phyloP scores from a whole-genome alignment of 495 filamentous ascomycete genomes.

The Penicillium bialowiezense region DNA sequence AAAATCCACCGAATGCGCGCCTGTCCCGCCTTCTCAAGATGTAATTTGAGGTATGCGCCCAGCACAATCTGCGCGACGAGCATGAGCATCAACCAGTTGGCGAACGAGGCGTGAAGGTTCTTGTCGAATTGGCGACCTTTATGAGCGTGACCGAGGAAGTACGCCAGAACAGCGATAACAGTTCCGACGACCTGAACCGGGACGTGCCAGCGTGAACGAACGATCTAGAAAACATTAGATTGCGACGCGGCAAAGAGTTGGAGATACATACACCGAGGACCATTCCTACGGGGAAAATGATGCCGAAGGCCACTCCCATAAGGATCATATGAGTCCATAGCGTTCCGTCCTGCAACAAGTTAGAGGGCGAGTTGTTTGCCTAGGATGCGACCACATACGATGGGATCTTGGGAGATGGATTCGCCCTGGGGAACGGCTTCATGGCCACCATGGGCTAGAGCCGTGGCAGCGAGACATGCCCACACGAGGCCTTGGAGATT shows the following conservation, averaged over 20 bases:
- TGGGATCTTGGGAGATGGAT: conserved; percentile 74
- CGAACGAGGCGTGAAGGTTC: conserved; percentile 83
- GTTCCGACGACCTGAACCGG: conserved; percentile 77
- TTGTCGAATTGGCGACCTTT: conserved; percentile 81
- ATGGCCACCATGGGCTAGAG: conserved; percentile 70
- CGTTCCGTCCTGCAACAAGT: conserved; percentile 60
- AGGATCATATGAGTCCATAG: conserved; percentile 93
- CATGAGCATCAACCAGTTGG: conserved; percentile 73
- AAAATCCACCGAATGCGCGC: conserved; percentile 70
- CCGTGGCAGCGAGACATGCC: conserved; percentile 29
- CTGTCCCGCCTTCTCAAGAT: conserved; percentile 79
- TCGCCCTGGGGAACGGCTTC: conserved; percentile 72
- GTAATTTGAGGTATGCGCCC: conserved; percentile 85
- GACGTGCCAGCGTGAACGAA: conserved; percentile 91
- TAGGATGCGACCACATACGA: conserved; percentile 55
- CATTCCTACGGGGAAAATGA: conserved; percentile 94
- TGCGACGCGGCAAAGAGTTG: not conserved
- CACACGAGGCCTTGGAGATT: conserved; percentile 16
- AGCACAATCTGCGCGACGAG: conserved; percentile 73
- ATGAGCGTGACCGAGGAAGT: conserved; percentile 88
- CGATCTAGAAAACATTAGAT: conserved; percentile 55
- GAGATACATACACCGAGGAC: conserved; percentile 74
- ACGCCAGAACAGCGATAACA: conserved; percentile 73
- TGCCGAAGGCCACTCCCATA: conserved; percentile 82
- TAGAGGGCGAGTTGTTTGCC: not conserved